Evolutionary conservation across 768 basidiomycete species (phyloP).

Genomic region (Candolleomyces eurysporus): DNA sequence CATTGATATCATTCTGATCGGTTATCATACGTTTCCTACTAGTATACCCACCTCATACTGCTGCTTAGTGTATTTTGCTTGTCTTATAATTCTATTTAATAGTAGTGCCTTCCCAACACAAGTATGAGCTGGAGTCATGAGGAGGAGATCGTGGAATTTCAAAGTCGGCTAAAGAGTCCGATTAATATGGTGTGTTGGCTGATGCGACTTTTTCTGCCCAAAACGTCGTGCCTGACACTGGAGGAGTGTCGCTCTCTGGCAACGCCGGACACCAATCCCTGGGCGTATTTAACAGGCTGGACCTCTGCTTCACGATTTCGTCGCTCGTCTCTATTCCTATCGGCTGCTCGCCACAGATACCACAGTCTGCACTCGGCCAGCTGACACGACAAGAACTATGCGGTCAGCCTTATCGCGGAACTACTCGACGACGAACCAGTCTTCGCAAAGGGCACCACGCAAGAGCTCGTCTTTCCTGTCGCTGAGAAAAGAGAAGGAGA

Average conservation of each 20-base stretch:
- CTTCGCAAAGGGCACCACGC: constrained; percentile 42
- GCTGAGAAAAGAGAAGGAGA: constrained; percentile 48
- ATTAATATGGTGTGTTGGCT: not conserved
- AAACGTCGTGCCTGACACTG: not conserved
- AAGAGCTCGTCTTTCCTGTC: constrained; percentile 61
- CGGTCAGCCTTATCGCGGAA: constrained; percentile 37
- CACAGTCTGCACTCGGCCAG: constrained; percentile 1
- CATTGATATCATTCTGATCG: not conserved
- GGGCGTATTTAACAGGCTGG: not conserved
- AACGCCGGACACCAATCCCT: not conserved
- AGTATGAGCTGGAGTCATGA: not conserved
- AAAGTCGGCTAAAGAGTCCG: constrained; percentile 1
- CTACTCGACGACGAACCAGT: constrained; percentile 27
- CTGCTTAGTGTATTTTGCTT: not conserved
- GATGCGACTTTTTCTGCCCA: no score
- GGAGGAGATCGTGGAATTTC: not conserved
- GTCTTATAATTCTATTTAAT: no score
- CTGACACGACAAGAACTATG: constrained; percentile 23
- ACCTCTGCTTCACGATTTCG: not conserved
- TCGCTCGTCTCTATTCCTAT: constrained; percentile 5
- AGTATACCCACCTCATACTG: not conserved
- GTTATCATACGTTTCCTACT: not conserved
- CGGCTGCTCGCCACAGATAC: not conserved
- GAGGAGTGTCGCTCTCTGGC: not conserved
- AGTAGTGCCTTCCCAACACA: no score